phyloP scores from a whole-genome alignment of 345 rosid genomes.

The Salix dunnii region DNA sequence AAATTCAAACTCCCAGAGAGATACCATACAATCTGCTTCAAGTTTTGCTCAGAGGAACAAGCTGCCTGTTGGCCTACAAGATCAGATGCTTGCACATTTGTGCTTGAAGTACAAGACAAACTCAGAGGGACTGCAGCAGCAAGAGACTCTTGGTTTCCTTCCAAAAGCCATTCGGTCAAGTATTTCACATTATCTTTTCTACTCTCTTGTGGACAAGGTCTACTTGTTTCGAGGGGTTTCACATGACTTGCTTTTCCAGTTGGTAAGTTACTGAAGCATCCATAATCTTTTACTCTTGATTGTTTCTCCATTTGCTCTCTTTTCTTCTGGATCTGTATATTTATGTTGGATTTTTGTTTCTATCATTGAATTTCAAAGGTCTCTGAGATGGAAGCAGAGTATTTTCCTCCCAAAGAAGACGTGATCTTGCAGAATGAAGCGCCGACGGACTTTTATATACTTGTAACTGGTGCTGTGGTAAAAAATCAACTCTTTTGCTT shows the following conservation, averaged over 20 bases:
- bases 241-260: conserved; percentile 27
- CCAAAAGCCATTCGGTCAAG: conserved; percentile 36
- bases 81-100: conserved; percentile 32
- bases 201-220: conserved; percentile 26
- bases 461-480: conserved; percentile 35
- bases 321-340: not conserved
- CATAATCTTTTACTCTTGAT: not conserved
- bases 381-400: conserved; percentile 37
- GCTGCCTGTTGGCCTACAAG: conserved; percentile 28
- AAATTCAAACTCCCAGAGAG: conserved; percentile 22
- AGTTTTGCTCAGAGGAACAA: conserved; percentile 33
- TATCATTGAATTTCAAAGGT: conserved; percentile 18
- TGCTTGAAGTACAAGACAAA: conserved; percentile 35
- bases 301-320: not conserved
- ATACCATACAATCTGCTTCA: conserved; percentile 34
- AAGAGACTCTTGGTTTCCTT: conserved; percentile 34
- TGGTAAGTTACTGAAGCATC: conserved; percentile 13
- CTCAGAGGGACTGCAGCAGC: conserved; percentile 35
- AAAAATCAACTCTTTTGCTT: not conserved
- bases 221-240: conserved; percentile 30
- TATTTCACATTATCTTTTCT: conserved; percentile 34
- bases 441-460: conserved; percentile 31
- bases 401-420: conserved; percentile 32
- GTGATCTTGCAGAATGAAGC: conserved; percentile 36
- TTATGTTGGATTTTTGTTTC: not conserved